These are phyloP conservation scores for Dothiorella sarmentorum DNA, from an alignment of 2,329 filamentous ascomycete species.

Conservation along the genomic window DNA sequence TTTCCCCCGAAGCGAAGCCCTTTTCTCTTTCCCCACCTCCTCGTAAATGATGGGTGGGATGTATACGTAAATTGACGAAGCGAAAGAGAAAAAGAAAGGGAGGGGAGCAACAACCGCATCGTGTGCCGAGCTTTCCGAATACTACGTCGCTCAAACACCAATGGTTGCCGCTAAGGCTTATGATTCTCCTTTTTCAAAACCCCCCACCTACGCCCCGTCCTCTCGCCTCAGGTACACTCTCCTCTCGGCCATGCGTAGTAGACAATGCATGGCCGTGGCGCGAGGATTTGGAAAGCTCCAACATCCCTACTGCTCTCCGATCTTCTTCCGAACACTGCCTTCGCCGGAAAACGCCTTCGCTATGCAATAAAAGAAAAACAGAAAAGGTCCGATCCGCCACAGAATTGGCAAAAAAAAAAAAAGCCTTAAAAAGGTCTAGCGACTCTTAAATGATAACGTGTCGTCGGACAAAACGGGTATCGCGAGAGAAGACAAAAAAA, in stretches of 20 bases:
- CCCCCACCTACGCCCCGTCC: background rate
- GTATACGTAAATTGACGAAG: too few species aligned
- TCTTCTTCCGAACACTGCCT: background rate
- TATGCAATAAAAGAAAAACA: background rate
- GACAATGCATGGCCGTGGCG: background rate
- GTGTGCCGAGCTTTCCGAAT: background rate
- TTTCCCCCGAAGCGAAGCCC: constrained; percentile 1
- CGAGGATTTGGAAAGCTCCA: background rate
- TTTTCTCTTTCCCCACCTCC: too few species aligned
- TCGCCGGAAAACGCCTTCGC: constrained; percentile 12
- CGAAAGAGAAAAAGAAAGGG: background rate
- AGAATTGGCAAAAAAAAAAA: background rate
- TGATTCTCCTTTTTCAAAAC: background rate
- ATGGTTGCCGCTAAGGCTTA: background rate
- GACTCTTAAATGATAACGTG: background rate
- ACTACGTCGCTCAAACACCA: background rate
- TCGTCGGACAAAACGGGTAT: constrained; percentile 15
- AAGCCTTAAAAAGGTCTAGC: background rate
- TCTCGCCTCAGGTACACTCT: background rate
- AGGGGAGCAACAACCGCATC: background rate
- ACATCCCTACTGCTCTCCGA: background rate
- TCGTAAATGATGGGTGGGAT: too few species aligned
- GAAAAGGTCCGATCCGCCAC: too few species aligned
- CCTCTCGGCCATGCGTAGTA: background rate
- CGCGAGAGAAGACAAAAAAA: background rate